Evolutionary conservation across 2,329 filamentous ascomycete species (phyloP).

Genomic region (Botrytis sinoallii): DNA sequence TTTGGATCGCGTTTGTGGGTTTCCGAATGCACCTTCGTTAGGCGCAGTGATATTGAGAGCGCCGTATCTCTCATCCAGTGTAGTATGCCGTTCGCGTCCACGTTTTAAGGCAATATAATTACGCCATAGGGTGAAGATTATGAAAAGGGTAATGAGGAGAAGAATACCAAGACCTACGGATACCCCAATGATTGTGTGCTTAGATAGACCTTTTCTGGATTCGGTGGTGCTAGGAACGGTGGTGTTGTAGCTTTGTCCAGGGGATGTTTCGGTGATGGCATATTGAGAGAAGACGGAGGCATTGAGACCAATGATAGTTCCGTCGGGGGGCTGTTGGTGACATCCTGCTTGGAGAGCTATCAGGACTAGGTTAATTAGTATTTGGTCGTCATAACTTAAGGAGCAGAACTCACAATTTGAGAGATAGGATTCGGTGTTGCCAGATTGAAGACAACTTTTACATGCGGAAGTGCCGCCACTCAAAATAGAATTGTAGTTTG

Average conservation of each 20-base stretch:
- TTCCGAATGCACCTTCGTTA: slow-evolving; percentile 9
- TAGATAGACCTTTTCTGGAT: slow-evolving; percentile 24
- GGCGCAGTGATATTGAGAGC: slow-evolving; percentile 17
- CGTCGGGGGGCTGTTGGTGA: slow-evolving; percentile 27
- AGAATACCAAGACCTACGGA: slow-evolving; percentile 25
- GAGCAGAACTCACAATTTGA: slow-evolving; percentile 25
- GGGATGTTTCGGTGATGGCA: slow-evolving; percentile 28
- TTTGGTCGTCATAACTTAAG: background rate
- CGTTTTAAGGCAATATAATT: background rate
- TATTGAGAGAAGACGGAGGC: slow-evolving; percentile 31
- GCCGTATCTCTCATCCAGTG: slow-evolving; percentile 9
- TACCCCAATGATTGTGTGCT: slow-evolving; percentile 32
- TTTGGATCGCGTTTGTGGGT: background rate
- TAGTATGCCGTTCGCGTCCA: background rate
- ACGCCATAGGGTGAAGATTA: background rate
- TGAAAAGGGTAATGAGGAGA: slow-evolving; percentile 19
- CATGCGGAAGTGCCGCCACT: slow-evolving; percentile 19
- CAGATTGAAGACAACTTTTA: slow-evolving; percentile 22
- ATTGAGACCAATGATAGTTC: slow-evolving; percentile 30
- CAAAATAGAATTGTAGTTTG: slow-evolving; percentile 26
- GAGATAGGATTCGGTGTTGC: slow-evolving; percentile 22
- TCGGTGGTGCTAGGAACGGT: slow-evolving; percentile 6
- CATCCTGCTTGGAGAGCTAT: slow-evolving; percentile 29
- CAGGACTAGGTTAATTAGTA: background rate
- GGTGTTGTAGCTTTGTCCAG: slow-evolving; percentile 21